Evolutionary conservation across 176 grass and related monocot species (phyloP).

Genomic region (Urochloa ruziziensis): DNA sequence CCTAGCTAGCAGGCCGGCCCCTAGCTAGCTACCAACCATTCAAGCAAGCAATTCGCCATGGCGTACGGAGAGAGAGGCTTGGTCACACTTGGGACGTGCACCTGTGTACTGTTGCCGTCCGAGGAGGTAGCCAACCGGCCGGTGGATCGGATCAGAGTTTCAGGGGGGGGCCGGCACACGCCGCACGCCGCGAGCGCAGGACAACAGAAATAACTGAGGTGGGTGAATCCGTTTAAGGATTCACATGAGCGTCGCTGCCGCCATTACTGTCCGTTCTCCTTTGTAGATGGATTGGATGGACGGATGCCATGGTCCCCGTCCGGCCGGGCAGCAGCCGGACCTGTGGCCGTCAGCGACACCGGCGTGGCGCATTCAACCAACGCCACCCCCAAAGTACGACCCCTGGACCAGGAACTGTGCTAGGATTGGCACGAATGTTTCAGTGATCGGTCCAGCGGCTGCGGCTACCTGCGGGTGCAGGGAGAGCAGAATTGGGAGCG

Average conservation of each 20-base stretch:
- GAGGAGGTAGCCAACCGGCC: not conserved
- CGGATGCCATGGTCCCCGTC: slow-evolving; percentile 34
- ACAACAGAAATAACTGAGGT: slow-evolving; percentile 38
- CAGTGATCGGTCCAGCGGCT: not conserved
- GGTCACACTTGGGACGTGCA: not conserved
- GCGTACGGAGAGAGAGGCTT: not conserved
- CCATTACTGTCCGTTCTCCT: slow-evolving; percentile 37
- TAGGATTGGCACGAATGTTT: slow-evolving; percentile 26
- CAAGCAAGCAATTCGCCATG: not conserved
- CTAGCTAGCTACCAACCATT: not conserved
- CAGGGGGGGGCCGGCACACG: too few species aligned
- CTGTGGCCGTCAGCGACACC: slow-evolving; percentile 18
- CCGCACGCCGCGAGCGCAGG: not conserved
- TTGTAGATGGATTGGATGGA: slow-evolving; percentile 10
- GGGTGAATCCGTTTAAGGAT: slow-evolving; percentile 34
- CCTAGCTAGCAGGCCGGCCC: too few species aligned
- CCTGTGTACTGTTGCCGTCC: not conserved
- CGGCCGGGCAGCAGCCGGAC: not conserved
- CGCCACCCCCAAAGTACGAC: not conserved
- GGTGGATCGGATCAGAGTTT: not conserved
- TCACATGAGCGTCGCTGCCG: slow-evolving; percentile 45
- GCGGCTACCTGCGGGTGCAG: not conserved
- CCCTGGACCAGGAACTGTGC: not conserved
- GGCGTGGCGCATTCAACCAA: slow-evolving; percentile 25
- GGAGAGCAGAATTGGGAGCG: not conserved